Percentiles rank a stretch among this genome's conserved stretches.
Conservation (phyloP, 306 rosid genomes). For the Vigna angularis region DNA sequence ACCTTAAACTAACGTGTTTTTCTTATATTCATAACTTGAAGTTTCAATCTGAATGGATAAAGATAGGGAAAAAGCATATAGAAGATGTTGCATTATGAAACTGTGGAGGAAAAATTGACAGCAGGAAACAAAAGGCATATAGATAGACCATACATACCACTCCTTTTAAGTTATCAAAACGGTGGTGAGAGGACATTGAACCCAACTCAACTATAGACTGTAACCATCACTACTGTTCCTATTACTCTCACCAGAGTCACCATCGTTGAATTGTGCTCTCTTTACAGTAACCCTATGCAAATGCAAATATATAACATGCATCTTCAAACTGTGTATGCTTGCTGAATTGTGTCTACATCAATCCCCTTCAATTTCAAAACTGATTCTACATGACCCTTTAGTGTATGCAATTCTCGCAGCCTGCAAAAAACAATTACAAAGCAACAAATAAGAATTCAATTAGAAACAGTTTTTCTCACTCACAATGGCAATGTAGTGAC, state of each 20-base stretch:
- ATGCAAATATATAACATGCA: constrained; percentile 31
- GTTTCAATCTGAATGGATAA: background rate
- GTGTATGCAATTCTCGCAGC: constrained; percentile 77
- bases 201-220: constrained; percentile 17
- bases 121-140: background rate
- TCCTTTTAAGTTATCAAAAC: constrained; percentile 32
- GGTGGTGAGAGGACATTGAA: constrained; percentile 38
- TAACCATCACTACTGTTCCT: constrained; percentile 39
- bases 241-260: constrained; percentile 44
- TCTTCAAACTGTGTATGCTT: constrained; percentile 80
- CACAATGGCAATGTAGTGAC: background rate
- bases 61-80: background rate
- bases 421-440: constrained; percentile 41
- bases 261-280: constrained; percentile 36
- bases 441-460: background rate
- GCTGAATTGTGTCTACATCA: constrained; percentile 87
- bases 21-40: background rate
- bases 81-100: constrained; percentile 24
- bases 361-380: constrained; percentile 88
- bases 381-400: constrained; percentile 89
- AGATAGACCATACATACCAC: constrained; percentile 37
- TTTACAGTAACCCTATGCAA: constrained; percentile 45
- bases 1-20: background rate
- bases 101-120: background rate
- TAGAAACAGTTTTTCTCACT: background rate